Base-by-base conservation (phyloP, 768 basidiomycete species). In the Psilocybe tampanensis region DNA sequence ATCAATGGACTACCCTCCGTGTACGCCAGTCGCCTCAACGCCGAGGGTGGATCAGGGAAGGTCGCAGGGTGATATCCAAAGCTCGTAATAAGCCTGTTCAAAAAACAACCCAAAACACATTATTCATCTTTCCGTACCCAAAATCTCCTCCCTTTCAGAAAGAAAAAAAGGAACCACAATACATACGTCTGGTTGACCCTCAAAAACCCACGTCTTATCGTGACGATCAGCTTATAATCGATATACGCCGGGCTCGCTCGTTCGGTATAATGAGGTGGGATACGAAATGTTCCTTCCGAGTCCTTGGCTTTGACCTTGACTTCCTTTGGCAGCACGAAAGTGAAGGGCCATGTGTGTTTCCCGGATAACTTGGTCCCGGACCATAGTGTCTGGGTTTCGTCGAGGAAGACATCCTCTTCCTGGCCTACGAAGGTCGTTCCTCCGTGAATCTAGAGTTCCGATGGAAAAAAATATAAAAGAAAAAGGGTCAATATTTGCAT, bases 221-320 rank as follows among this genome's bases (percentile, higher is more conserved):
- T 85, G 22, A 81, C 80, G 13, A 76, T 65, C 8, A 85, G 62
- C 61, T 74, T 78, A 65, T 86, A 86, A 55, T 86, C 84, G 51
- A 86, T 74, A 59, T 83, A 85, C 15, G 75, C 81, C 1, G 80
- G 77, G 44, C 82, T 81, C 1, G 79, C 82, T 23, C 80, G 73
- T 66, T 86, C 84, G 1, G 81, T 77, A 59, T 84, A 86, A 34
- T 71, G 80, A 6, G 82, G 80, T 1, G 85, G 84, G 13, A 84
- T 72, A 3, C 69, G 70, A 47, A 79, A 81, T 33, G 72, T 76
- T 2, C 64, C 58, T 23, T 77, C 74, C 26, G 73, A 62, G 22
- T 79, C 68, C 17, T 67, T 62, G 15, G 79, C 74, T 44, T 73
- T 63, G 22, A 79, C 68, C 17, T 67, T 62, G 15, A 79, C 74